Percentiles rank a stretch among this genome's conserved stretches.
Evolutionary conservation across 352 stramenopile genomes (phyloP).

Genomic region (Plasmopara halstedii): DNA sequence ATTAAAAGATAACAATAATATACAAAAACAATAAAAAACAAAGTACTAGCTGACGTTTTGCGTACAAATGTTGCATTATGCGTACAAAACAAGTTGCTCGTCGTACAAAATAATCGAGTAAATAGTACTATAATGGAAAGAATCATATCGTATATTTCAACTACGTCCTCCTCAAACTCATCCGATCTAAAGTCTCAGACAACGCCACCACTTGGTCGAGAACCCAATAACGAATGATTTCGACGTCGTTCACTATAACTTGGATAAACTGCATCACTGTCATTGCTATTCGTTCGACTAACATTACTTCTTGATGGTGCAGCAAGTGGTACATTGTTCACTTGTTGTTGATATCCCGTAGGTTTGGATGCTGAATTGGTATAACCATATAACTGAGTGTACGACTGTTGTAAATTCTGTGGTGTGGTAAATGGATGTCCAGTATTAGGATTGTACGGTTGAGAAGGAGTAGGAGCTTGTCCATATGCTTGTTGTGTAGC

Average conservation of each 20-base stretch:
- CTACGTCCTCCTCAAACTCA: background rate
- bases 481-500: constrained; percentile 21
- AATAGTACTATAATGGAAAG: too few relatives aligned
- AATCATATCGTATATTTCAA: background rate
- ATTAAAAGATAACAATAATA: too few relatives aligned
- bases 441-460: constrained; percentile 22
- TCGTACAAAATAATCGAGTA: too few relatives aligned
- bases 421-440: constrained; percentile 20
- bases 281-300: constrained; percentile 25
- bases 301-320: constrained; percentile 12
- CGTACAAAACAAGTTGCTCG: too few relatives aligned
- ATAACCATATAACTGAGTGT: constrained; percentile 8
- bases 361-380: constrained; percentile 24
- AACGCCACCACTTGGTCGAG: constrained; percentile 55
- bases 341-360: constrained; percentile 23
- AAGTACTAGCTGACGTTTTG: too few relatives aligned
- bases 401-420: constrained; percentile 20
- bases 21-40: too few relatives aligned
- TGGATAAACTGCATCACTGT: constrained; percentile 50
- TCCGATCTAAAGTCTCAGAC: constrained; percentile 36
- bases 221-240: constrained; percentile 60
- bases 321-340: constrained; percentile 22
- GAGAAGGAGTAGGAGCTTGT: constrained; percentile 24
- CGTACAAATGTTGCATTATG: too few relatives aligned
- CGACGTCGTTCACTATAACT: constrained; percentile 54